Conservation (phyloP, 768 basidiomycete genomes). For the Gautieria morchelliformis region DNA sequence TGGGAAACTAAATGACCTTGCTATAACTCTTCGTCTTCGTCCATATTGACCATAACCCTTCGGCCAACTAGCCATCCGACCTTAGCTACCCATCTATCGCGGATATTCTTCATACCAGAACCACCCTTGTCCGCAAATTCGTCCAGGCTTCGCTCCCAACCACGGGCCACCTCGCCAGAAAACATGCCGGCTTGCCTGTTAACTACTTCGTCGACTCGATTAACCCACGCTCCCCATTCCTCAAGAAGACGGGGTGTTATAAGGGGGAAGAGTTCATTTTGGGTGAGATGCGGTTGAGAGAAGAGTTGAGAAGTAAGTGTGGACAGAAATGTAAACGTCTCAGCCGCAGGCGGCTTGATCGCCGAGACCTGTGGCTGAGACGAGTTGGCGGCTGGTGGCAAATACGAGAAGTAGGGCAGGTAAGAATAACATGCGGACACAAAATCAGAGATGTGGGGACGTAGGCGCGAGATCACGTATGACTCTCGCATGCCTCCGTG, state of each 20-base stretch:
- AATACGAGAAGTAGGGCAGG: slow-evolving; percentile 74
- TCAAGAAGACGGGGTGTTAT: slow-evolving; percentile 55
- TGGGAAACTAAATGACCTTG: not conserved
- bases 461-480: slow-evolving; percentile 66
- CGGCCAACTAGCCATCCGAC: slow-evolving; percentile 73
- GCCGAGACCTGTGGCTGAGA: slow-evolving; percentile 33
- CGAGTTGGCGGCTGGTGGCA: slow-evolving; percentile 24
- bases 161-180: slow-evolving; percentile 54
- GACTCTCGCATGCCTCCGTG: slow-evolving; percentile 64
- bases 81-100: slow-evolving; percentile 61
- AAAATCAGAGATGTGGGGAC: slow-evolving; percentile 69
- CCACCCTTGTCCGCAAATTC: slow-evolving; percentile 44
- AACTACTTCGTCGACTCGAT: slow-evolving; percentile 56
- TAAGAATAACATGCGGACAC: slow-evolving; percentile 71
- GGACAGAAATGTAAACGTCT: slow-evolving; percentile 64
- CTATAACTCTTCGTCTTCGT: slow-evolving; percentile 21
- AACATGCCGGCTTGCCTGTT: slow-evolving; percentile 76
- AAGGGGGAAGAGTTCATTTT: slow-evolving; percentile 44
- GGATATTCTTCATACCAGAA: slow-evolving; percentile 33
- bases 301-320: slow-evolving; percentile 59
- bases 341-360: slow-evolving; percentile 53
- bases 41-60: slow-evolving; percentile 17
- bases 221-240: slow-evolving; percentile 76
- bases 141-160: slow-evolving; percentile 64
- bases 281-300: slow-evolving; percentile 57